A percentile compares a stretch with the other conserved stretches of the same genome.
Evolutionary conservation across 2,329 filamentous ascomycete genomes (phyloP).

Genomic region (Atkinsonella hypoxylon): DNA sequence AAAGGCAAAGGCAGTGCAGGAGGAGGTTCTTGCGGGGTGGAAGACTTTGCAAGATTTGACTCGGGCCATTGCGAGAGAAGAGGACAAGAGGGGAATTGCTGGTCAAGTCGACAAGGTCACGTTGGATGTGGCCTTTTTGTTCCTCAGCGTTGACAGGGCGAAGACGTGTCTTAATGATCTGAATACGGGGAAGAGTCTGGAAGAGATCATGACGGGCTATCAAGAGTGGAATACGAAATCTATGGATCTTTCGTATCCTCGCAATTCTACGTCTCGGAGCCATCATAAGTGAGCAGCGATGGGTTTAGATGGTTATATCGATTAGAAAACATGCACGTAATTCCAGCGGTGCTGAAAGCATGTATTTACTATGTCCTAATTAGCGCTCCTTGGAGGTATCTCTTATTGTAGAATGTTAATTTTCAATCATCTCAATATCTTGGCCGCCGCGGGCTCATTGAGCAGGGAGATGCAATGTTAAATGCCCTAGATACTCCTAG

Average conservation of each 20-base stretch:
- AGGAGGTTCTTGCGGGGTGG: constrained; percentile 20
- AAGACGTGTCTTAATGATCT: constrained; percentile 33
- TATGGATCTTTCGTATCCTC: constrained; percentile 1
- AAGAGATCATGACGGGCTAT: constrained; percentile 11
- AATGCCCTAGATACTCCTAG: too few relatives aligned
- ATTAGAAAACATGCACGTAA: not conserved
- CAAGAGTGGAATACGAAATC: constrained; percentile 5
- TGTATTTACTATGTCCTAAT: not conserved
- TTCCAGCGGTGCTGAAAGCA: not conserved
- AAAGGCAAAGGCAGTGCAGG: constrained; percentile 14
- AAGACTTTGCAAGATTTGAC: constrained; percentile 21
- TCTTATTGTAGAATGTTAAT: not conserved
- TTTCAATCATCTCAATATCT: not conserved
- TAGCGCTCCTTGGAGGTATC: not conserved
- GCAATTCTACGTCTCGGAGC: not conserved
- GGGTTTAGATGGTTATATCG: too few relatives aligned
- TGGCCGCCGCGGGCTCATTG: too few relatives aligned
- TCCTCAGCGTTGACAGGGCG: constrained; percentile 37
- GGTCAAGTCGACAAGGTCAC: constrained; percentile 20
- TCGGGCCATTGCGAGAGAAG: constrained; percentile 15
- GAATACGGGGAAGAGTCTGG: constrained; percentile 27
- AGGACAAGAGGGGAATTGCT: constrained; percentile 27
- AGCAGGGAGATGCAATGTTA: too few relatives aligned
- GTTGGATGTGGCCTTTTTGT: constrained; percentile 21
- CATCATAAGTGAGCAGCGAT: not conserved